phyloP scores from a whole-genome alignment of 768 basidiomycete genomes.

The Tylopilus felleus region DNA sequence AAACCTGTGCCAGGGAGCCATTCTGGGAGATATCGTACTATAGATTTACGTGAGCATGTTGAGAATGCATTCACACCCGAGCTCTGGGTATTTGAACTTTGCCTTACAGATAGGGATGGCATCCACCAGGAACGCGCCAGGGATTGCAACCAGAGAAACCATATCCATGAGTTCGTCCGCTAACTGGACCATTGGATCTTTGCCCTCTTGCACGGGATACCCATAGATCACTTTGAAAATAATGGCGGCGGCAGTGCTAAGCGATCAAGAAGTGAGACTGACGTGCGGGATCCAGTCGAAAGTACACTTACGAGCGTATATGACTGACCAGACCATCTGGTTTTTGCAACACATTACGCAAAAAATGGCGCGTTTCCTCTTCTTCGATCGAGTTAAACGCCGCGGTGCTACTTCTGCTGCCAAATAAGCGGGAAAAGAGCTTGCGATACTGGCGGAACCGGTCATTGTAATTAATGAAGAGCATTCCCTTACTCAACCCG shows the following conservation, averaged over 20 bases:
- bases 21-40: constrained; percentile 31
- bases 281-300: too few relatives aligned
- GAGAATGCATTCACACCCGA: not conserved
- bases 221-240: constrained; percentile 42
- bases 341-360: constrained; percentile 14
- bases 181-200: constrained; percentile 37
- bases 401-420: constrained; percentile 8
- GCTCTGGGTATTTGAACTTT: too few relatives aligned
- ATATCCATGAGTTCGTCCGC: constrained; percentile 21
- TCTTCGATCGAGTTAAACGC: constrained; percentile 19
- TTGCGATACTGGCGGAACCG: constrained; percentile 4
- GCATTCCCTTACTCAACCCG: not conserved
- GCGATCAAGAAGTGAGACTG: not conserved
- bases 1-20: constrained; percentile 38
- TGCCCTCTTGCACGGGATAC: constrained; percentile 32
- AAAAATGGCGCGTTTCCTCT: constrained; percentile 16
- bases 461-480: constrained; percentile 9
- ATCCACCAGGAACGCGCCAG: constrained; percentile 17
- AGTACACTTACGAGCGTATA: constrained; percentile 19
- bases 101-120: constrained; percentile 19
- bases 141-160: not conserved
- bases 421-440: constrained; percentile 9
- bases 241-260: constrained; percentile 20
- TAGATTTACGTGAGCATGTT: constrained; percentile 1
- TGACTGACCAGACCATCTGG: constrained; percentile 18